These are phyloP conservation scores for Trichoderma brevicompactum DNA, from an alignment of 2,329 filamentous ascomycete genomes.

Conservation along the genomic window DNA sequence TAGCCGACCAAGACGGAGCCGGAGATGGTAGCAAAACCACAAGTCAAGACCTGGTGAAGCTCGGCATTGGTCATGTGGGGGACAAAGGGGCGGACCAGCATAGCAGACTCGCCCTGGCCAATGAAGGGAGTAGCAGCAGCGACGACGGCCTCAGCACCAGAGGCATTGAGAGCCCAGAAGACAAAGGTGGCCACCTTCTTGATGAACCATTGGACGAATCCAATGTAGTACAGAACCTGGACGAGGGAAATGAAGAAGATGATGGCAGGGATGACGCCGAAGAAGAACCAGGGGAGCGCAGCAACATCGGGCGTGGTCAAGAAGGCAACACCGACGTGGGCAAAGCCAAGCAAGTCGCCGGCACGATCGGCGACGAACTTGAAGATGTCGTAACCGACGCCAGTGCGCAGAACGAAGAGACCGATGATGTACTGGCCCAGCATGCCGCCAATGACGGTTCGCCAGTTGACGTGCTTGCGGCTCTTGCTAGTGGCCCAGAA, in stretches of 20 bases:
- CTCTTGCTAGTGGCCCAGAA: constrained; percentile 75
- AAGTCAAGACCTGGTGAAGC: constrained; percentile 90
- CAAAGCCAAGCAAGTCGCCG: constrained; percentile 74
- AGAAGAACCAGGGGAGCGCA: constrained; percentile 68
- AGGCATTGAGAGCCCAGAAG: constrained; percentile 86
- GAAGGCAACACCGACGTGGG: constrained; percentile 73
- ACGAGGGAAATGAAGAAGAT: constrained; percentile 97
- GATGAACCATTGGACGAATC: constrained; percentile 86
- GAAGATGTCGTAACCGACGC: constrained; percentile 87
- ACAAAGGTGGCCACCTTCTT: constrained; percentile 87
- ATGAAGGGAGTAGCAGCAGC: constrained; percentile 93
- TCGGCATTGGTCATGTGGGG: constrained; percentile 84
- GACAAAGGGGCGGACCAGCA: constrained; percentile 88
- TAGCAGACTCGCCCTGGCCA: constrained; percentile 90
- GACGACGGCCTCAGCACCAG: constrained; percentile 90
- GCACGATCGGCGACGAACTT: constrained; percentile 81
- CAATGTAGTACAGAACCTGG: constrained; percentile 80
- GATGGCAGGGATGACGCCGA: constrained; percentile 82
- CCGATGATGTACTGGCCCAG: constrained; percentile 85
- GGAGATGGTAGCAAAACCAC: constrained; percentile 89
- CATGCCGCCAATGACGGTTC: constrained; percentile 87
- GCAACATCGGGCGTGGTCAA: constrained; percentile 55
- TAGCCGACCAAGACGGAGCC: constrained; percentile 87
- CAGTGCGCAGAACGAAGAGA: constrained; percentile 82
- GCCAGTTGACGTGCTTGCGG: constrained; percentile 68